Base-by-base conservation (phyloP, 2,329 filamentous ascomycete genomes). In the Graphilbum fragrans region DNA sequence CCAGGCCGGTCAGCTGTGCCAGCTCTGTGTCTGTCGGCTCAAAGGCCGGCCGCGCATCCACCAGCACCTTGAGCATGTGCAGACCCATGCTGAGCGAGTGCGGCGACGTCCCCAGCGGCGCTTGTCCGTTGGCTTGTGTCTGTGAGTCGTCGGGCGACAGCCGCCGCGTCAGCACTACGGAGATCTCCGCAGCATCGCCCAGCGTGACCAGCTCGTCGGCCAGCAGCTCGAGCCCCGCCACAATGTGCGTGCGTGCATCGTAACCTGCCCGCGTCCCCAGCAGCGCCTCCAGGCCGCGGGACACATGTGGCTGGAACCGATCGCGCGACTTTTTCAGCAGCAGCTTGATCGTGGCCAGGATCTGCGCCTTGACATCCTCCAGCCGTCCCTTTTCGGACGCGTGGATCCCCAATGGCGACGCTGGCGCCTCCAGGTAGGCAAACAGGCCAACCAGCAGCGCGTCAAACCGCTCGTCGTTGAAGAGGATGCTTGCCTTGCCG, bases 301-400 rank as follows among this genome's bases (percentile, higher is more conserved):
- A 71, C 35, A 84, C 74, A 61, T 85, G 80, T 3, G 77, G 74
- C 45, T 72, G 69, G 50, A 85, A 84, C 47, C 68, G 70, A 41
- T 74, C 73, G 29, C 76, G 74, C 52, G 82, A 73, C 54, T 79
- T 72, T 48, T 77, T 77, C 14, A 87, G 70, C 41, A 90, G 70
- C 4, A 85, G 70, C 53, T 82, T 80, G 54, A 87, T 77, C 1
- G 83, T 84, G 2, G 78, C 75, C 11, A 88, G 64, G 18, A 82
- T 78, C 58, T 88, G 84, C 6, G 80, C 75, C 58, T 84, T 85
- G 44, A 85, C 67, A 49, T 85, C 81, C 50, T 80, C 75, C 3
- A 72, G n/a, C 32, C 32, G 32, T 6, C 17, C 69, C 60, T 84
- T 86, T 47, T 82, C 74, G 1, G 75, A 59, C 5, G 14, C 39